phyloP scores from a whole-genome alignment of 208 protist species.

The Leishmania tropica region DNA sequence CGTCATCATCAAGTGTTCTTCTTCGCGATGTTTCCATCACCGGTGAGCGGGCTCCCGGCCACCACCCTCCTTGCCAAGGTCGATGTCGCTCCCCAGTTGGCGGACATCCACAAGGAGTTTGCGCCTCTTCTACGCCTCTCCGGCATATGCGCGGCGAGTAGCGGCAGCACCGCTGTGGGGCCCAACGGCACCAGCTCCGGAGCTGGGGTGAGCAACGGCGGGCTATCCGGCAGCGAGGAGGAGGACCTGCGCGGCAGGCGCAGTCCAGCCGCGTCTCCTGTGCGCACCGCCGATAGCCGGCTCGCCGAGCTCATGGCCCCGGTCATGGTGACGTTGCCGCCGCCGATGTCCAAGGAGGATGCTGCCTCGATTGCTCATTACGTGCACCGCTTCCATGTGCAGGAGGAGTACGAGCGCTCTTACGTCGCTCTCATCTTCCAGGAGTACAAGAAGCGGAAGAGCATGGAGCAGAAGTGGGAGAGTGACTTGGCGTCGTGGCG shows the following conservation, averaged over 20 bases:
- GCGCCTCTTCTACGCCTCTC: slow-evolving; percentile 38
- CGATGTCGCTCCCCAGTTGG: slow-evolving; percentile 25
- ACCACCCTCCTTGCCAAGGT: slow-evolving; percentile 31
- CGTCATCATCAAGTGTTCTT: background rate
- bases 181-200: slow-evolving; percentile 11
- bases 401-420: slow-evolving; percentile 38
- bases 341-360: slow-evolving; percentile 29
- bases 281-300: slow-evolving; percentile 22
- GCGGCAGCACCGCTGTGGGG: slow-evolving; percentile 2
- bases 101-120: slow-evolving; percentile 35
- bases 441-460: slow-evolving; percentile 82
- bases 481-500: slow-evolving; percentile 20
- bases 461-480: slow-evolving; percentile 48
- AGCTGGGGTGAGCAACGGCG: slow-evolving; percentile 6
- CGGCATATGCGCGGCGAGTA: slow-evolving; percentile 14
- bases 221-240: slow-evolving; percentile 22
- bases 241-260: slow-evolving; percentile 20
- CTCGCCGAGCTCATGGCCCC: slow-evolving; percentile 34
- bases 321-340: slow-evolving; percentile 31
- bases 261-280: slow-evolving; percentile 20
- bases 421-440: slow-evolving; percentile 70
- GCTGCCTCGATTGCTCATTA: slow-evolving; percentile 11
- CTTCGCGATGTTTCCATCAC: slow-evolving; percentile 12
- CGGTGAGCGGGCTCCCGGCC: slow-evolving; percentile 15
- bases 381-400: slow-evolving; percentile 6